Evolutionary conservation across 352 stramenopile genomes (phyloP).

Genomic region (Globisporangium radiosum): DNA sequence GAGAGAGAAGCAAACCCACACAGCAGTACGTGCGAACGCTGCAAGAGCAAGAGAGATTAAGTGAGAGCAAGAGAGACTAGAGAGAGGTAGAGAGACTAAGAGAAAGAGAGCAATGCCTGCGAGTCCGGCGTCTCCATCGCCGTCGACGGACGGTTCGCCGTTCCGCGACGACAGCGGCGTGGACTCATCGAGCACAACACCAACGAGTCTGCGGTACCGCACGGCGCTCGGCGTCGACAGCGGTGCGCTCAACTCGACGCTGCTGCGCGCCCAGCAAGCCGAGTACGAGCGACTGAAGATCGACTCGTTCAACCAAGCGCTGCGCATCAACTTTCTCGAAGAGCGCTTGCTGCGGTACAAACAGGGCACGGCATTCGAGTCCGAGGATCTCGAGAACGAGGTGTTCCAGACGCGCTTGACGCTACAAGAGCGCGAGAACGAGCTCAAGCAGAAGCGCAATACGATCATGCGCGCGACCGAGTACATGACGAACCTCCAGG

Average conservation of each 20-base stretch:
- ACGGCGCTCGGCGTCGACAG: neutral
- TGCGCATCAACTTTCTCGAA: conserved; percentile 35
- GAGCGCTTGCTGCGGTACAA: conserved; percentile 58
- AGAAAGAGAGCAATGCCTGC: neutral
- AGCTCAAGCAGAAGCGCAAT: conserved; percentile 49
- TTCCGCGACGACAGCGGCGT: conserved; percentile 1
- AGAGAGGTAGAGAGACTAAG: neutral
- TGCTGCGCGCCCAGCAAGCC: conserved; percentile 13
- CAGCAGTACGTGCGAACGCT: too few species aligned
- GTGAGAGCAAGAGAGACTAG: too few species aligned
- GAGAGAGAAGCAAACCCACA: neutral
- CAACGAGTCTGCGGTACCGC: neutral
- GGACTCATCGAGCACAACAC: conserved; percentile 4
- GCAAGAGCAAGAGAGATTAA: too few species aligned
- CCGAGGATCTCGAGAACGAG: conserved; percentile 58
- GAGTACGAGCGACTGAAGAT: conserved; percentile 49
- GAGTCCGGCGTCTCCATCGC: neutral
- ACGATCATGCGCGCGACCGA: conserved; percentile 56
- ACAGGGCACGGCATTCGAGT: conserved; percentile 49
- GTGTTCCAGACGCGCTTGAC: conserved; percentile 44
- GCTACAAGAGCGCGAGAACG: conserved; percentile 57
- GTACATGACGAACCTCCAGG: conserved; percentile 48
- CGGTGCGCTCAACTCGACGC: conserved; percentile 4
- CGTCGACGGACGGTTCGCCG: neutral
- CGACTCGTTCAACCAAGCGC: conserved; percentile 44